phyloP scores from a whole-genome alignment of 495 filamentous ascomycete species.

The Pseudoneurospora amorphoporcata region DNA sequence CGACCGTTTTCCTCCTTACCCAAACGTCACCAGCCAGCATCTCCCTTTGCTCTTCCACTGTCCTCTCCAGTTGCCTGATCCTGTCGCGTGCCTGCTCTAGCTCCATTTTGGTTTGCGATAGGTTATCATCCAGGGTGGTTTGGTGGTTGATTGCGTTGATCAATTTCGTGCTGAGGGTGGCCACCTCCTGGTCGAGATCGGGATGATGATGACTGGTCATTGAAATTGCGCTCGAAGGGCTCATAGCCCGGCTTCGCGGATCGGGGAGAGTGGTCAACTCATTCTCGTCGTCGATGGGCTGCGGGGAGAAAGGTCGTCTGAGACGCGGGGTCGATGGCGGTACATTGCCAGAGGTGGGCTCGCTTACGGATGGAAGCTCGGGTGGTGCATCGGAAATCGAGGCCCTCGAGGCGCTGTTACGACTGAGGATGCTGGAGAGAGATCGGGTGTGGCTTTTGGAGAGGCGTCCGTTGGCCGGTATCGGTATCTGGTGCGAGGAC shows the following conservation, averaged over 20 bases:
- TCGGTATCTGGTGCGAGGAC: conserved; percentile 33
- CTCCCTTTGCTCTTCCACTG: conserved; percentile 34
- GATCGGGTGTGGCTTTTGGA: conserved; percentile 40
- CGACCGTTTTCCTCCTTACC: conserved; percentile 44
- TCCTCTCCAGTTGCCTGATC: conserved; percentile 56
- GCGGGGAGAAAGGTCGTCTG: conserved; percentile 19
- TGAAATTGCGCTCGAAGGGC: conserved; percentile 18
- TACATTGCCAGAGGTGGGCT: not conserved
- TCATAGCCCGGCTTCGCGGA: conserved; percentile 33
- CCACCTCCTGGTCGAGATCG: conserved; percentile 79
- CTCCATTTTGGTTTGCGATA: conserved; percentile 73
- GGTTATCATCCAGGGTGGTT: conserved; percentile 79
- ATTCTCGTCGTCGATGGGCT: conserved; percentile 30
- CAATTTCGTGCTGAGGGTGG: conserved; percentile 84
- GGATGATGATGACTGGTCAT: conserved; percentile 42
- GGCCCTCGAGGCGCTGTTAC: not conserved
- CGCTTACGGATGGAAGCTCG: not conserved
- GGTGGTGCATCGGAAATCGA: conserved; percentile 6
- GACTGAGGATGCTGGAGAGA: conserved; percentile 33
- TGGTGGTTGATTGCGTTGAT: conserved; percentile 97
- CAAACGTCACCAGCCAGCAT: conserved; percentile 61
- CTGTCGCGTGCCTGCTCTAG: conserved; percentile 62
- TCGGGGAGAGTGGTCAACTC: conserved; percentile 41
- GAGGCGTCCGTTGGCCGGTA: conserved; percentile 21
- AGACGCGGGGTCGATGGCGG: conserved; percentile 20